Percentiles rank a stretch among this genome's conserved stretches.
Evolutionary conservation across 805 yeast genomes (phyloP).

Genomic region (Lipomyces anomalus): DNA sequence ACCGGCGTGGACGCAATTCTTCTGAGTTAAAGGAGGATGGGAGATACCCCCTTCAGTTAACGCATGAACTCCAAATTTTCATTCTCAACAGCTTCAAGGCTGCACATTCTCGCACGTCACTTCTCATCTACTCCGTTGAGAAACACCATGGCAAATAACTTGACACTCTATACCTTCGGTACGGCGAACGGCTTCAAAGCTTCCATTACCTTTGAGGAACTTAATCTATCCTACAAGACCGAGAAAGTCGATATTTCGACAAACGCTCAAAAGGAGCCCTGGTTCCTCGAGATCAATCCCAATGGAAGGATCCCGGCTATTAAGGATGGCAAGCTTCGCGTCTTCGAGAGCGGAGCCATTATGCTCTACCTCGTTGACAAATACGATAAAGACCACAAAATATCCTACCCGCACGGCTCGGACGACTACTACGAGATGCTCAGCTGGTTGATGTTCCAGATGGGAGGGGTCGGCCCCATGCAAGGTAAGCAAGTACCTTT

Average conservation of each 20-base stretch:
- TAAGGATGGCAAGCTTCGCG: conserved; percentile 36
- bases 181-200: conserved; percentile 43
- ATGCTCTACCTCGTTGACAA: conserved; percentile 53
- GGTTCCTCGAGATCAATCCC: conserved; percentile 54
- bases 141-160: conserved; percentile 1
- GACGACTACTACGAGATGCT: conserved; percentile 39
- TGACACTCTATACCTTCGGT: conserved; percentile 31
- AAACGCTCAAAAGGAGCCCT: conserved; percentile 48
- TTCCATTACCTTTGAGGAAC: conserved; percentile 33
- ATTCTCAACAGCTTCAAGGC: conserved; percentile 1
- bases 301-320: conserved; percentile 61
- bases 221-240: conserved; percentile 32
- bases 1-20: no score
- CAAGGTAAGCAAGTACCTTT: neutral
- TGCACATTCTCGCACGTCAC: neutral
- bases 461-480: conserved; percentile 23
- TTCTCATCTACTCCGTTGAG: conserved; percentile 1
- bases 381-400: conserved; percentile 50
- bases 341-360: conserved; percentile 60
- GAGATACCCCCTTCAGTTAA: no score
- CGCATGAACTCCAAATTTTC: neutral
- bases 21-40: no score
- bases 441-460: conserved; percentile 18
- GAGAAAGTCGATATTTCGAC: conserved; percentile 39
- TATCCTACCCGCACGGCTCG: conserved; percentile 35